Percentiles rank a stretch among this genome's conserved stretches.
phyloP scores from a whole-genome alignment of 164 flowering plant genomes.

The Malania oleifera region DNA sequence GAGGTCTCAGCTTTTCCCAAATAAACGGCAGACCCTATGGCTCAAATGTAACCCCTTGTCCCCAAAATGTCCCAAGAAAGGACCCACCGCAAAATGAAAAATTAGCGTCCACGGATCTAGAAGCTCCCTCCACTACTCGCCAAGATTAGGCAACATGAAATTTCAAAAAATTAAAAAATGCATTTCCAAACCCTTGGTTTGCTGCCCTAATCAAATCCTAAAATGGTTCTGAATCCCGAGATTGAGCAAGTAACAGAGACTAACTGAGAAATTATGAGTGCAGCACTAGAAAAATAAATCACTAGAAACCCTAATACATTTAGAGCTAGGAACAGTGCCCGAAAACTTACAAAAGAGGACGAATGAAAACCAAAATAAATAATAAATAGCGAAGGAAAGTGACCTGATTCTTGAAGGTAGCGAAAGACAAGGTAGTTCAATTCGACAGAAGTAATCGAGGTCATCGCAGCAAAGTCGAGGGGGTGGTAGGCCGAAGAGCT shows the following conservation, averaged over 20 bases:
- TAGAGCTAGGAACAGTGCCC: no score
- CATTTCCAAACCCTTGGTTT: not conserved
- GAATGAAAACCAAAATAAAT: not conserved
- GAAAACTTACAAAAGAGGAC: not conserved
- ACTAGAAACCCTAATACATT: not conserved
- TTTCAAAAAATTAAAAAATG: not conserved
- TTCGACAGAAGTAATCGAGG: slow-evolving; percentile 46
- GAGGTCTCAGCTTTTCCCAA: no score
- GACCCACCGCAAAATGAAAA: no score
- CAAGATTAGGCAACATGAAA: no score
- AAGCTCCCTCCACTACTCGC: no score
- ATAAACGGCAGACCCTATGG: no score
- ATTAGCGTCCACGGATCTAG: no score
- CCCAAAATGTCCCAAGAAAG: no score
- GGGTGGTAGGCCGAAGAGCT: not conserved
- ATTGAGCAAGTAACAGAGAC: not conserved
- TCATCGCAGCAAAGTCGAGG: slow-evolving; percentile 22
- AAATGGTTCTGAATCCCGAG: not conserved
- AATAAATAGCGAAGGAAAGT: not conserved
- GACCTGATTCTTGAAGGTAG: slow-evolving; percentile 63
- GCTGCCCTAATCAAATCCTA: not conserved
- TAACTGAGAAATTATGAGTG: not conserved
- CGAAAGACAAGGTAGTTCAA: slow-evolving; percentile 59
- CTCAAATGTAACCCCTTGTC: no score
- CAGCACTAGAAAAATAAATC: not conserved